A percentile compares a stretch with the other conserved stretches of the same genome.
Evolutionary conservation across 1,284 basidiomycete genomes (phyloP).

Genomic region (Mycena sp.): DNA sequence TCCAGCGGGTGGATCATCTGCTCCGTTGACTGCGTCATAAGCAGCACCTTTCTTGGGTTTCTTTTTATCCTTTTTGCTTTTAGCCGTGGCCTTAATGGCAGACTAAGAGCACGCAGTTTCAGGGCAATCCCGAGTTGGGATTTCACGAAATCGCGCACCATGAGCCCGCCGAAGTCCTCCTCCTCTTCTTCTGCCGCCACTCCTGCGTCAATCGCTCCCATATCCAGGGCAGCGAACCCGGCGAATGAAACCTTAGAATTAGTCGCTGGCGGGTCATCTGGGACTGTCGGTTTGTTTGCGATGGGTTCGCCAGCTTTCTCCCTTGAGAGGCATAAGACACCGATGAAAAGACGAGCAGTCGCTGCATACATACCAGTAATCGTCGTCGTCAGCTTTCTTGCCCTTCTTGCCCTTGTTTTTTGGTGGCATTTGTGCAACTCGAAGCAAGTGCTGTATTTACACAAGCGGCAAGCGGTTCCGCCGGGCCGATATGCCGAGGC

Average conservation of each 20-base stretch:
- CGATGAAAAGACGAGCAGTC: background rate
- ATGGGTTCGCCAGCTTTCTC: slow-evolving; percentile 74
- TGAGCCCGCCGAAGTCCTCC: slow-evolving; percentile 83
- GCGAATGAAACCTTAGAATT: slow-evolving; percentile 52
- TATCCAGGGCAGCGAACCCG: slow-evolving; percentile 61
- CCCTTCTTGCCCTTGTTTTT: slow-evolving; percentile 91
- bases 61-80: slow-evolving; percentile 76
- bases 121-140: slow-evolving; percentile 16
- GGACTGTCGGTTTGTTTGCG: slow-evolving; percentile 48
- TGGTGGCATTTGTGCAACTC: slow-evolving; percentile 72
- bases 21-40: slow-evolving; percentile 37
- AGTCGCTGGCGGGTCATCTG: slow-evolving; percentile 46
- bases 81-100: slow-evolving; percentile 63
- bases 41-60: slow-evolving; percentile 56
- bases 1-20: slow-evolving; percentile 34
- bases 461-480: too few species aligned
- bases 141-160: slow-evolving; percentile 63
- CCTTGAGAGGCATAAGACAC: slow-evolving; percentile 52
- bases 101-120: slow-evolving; percentile 48
- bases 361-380: slow-evolving; percentile 73
- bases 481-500: too few species aligned
- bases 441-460: slow-evolving; percentile 10
- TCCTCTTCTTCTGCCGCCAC: slow-evolving; percentile 70
- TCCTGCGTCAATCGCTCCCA: slow-evolving; percentile 52
- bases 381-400: slow-evolving; percentile 82